A percentile compares a stretch with the other conserved stretches of the same genome.
These are phyloP conservation scores for Aphanomyces invadans DNA, from an alignment of 352 stramenopile species.

Conservation along the genomic window DNA sequence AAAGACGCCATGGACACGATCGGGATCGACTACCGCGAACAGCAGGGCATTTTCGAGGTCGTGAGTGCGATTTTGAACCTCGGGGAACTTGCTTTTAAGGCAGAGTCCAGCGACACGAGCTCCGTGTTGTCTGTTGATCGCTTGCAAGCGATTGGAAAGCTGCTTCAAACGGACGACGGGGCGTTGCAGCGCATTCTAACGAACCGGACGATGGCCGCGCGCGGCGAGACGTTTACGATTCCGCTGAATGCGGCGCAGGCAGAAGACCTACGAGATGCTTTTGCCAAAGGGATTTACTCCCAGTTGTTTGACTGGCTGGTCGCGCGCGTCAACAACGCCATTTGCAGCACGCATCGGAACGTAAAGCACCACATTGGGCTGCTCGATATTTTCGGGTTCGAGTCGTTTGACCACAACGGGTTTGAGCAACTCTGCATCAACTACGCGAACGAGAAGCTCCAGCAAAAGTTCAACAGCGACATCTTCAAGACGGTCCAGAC, in stretches of 20 bases:
- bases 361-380: slow-evolving; percentile 83
- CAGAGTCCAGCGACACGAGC: slow-evolving; percentile 29
- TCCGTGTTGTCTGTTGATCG: slow-evolving; percentile 51
- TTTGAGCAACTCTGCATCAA: slow-evolving; percentile 92
- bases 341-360: slow-evolving; percentile 54
- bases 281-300: slow-evolving; percentile 96
- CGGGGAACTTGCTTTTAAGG: slow-evolving; percentile 25
- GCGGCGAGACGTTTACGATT: slow-evolving; percentile 90
- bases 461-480: slow-evolving; percentile 87
- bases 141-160: slow-evolving; percentile 44
- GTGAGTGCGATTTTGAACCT: slow-evolving; percentile 16
- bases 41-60: slow-evolving; percentile 12
- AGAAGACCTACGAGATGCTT: slow-evolving; percentile 77
- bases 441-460: slow-evolving; percentile 87
- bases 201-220: slow-evolving; percentile 86
- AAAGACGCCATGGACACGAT: slow-evolving; percentile 37
- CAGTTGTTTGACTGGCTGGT: slow-evolving; percentile 96
- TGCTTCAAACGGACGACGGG: slow-evolving; percentile 52
- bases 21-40: slow-evolving; percentile 13
- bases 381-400: slow-evolving; percentile 96
- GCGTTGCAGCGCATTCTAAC: slow-evolving; percentile 85
- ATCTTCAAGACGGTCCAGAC: slow-evolving; percentile 94
- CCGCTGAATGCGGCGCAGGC: slow-evolving; percentile 83
- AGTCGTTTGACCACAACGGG: slow-evolving; percentile 84
- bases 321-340: slow-evolving; percentile 69